A percentile compares a stretch with the other conserved stretches of the same genome.
These are phyloP conservation scores for Sanghuangporus sanghuang DNA, from an alignment of 1,284 basidiomycete species.

Conservation along the genomic window DNA sequence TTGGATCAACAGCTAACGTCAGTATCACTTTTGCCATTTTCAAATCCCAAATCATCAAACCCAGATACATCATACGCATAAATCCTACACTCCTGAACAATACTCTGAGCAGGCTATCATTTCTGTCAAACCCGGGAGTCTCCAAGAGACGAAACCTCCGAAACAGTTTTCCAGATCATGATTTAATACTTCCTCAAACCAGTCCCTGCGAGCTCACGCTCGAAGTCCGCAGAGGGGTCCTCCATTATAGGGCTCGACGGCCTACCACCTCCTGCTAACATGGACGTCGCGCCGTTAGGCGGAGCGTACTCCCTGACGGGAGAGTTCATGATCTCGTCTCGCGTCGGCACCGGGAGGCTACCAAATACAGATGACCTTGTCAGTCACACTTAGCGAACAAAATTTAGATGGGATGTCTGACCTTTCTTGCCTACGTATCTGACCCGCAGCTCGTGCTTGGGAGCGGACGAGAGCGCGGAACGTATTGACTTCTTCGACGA, in stretches of 20 bases:
- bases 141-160: background rate
- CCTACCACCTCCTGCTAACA: conserved; percentile 27
- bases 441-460: conserved; percentile 64
- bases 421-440: conserved; percentile 72
- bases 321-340: conserved; percentile 75
- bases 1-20: background rate
- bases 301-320: conserved; percentile 67
- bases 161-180: background rate
- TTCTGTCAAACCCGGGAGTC: too few relatives aligned
- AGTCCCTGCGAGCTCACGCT: conserved; percentile 64
- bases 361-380: background rate
- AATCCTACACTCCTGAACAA: too few relatives aligned
- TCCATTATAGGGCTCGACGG: conserved; percentile 65
- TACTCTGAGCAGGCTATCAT: too few relatives aligned
- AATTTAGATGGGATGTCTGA: conserved; percentile 25
- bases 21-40: background rate
- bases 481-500: conserved; percentile 88
- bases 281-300: conserved; percentile 57
- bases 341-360: conserved; percentile 70
- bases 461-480: conserved; percentile 84
- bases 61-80: too few relatives aligned
- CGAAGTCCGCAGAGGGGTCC: conserved; percentile 82
- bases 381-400: background rate
- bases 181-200: background rate
- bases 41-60: too few relatives aligned